These are phyloP conservation scores for Sarocladiaceae sp. DNA, from an alignment of 2,329 filamentous ascomycete genomes.

Conservation along the genomic window DNA sequence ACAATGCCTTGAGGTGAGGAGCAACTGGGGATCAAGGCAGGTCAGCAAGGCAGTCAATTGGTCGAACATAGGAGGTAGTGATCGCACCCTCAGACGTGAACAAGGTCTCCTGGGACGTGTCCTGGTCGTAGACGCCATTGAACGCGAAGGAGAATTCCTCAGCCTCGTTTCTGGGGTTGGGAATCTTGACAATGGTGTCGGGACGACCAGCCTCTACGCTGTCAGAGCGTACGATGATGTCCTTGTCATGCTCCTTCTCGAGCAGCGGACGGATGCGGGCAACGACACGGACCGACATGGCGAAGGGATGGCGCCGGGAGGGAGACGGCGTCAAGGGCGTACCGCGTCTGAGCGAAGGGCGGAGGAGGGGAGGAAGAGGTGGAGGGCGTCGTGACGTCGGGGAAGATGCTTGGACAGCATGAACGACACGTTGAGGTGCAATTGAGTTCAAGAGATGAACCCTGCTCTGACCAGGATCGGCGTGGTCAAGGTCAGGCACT, in stretches of 20 bases:
- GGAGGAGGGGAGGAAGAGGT: constrained; percentile 1
- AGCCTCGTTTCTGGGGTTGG: constrained; percentile 84
- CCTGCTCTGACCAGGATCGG: constrained; percentile 7
- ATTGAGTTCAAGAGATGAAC: constrained; percentile 8
- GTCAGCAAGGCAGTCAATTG: constrained; percentile 5
- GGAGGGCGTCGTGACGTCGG: constrained; percentile 1
- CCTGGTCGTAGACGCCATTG: constrained; percentile 82
- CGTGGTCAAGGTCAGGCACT: background rate
- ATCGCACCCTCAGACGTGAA: constrained; percentile 78
- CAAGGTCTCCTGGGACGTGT: constrained; percentile 75
- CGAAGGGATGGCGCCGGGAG: constrained; percentile 9
- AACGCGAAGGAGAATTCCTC: constrained; percentile 95
- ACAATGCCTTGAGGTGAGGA: constrained; percentile 85
- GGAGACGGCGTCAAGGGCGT: constrained; percentile 6
- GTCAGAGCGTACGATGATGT: constrained; percentile 72
- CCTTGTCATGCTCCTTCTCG: constrained; percentile 76
- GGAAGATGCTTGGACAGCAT: constrained; percentile 6
- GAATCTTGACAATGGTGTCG: constrained; percentile 73
- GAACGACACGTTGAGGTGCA: constrained; percentile 3
- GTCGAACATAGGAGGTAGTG: background rate
- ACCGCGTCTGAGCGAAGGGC: background rate
- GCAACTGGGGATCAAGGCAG: constrained; percentile 51
- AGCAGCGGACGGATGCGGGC: constrained; percentile 85
- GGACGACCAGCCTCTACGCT: constrained; percentile 54
- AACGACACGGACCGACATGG: constrained; percentile 73